phyloP scores from a whole-genome alignment of 2,329 filamentous ascomycete species.

The Davidsoniella australis region DNA sequence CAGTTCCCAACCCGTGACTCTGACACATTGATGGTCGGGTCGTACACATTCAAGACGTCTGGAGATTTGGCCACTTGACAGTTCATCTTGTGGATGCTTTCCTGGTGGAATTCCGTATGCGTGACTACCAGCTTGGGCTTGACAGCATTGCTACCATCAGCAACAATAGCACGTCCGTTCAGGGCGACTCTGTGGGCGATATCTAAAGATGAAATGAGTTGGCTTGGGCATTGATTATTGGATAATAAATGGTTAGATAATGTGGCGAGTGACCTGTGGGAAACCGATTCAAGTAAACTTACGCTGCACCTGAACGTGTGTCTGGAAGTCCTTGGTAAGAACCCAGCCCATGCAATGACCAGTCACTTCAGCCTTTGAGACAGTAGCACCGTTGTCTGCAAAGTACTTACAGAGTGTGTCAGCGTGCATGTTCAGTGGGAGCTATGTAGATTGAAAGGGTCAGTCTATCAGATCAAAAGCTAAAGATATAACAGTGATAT shows the following conservation, averaged over 20 bases:
- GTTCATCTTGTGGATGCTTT: neutral
- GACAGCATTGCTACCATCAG: slow-evolving; percentile 1
- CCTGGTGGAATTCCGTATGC: neutral
- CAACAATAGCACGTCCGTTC: neutral
- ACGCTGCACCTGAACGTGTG: slow-evolving; percentile 1
- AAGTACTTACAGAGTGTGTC: neutral
- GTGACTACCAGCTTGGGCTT: neutral
- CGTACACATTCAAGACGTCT: neutral
- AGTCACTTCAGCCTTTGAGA: neutral
- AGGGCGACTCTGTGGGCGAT: neutral
- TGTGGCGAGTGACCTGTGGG: neutral
- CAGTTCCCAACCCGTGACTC: neutral
- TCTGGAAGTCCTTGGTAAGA: neutral
- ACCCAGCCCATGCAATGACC: slow-evolving; percentile 1
- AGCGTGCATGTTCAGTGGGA: neutral
- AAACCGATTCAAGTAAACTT: neutral
- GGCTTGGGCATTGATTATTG: neutral
- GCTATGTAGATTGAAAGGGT: neutral
- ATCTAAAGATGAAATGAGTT: neutral
- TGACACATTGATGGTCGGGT: neutral
- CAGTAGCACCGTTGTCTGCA: neutral
- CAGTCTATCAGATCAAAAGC: neutral
- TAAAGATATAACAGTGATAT: neutral
- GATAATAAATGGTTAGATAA: neutral
- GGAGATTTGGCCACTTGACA: neutral